Evolutionary conservation across 192 early-diverging fungal genomes (phyloP).

Genomic region (Gonapodya sp.): DNA sequence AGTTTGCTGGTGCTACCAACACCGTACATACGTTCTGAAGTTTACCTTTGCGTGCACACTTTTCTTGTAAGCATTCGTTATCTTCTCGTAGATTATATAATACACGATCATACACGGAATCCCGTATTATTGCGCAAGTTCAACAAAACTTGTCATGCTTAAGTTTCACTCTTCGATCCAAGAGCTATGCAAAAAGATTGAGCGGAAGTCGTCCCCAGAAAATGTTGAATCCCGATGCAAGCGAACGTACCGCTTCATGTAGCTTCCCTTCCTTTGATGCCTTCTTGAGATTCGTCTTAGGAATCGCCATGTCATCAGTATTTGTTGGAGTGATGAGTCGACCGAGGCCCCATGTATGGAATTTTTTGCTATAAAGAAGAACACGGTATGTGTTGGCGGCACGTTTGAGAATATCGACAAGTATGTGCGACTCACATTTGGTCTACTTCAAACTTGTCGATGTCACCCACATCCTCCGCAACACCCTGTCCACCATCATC

Average conservation of each 20-base stretch:
- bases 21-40: too few relatives aligned
- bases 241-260: conserved; percentile 40
- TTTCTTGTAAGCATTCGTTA: too few relatives aligned
- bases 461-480: conserved; percentile 31
- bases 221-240: too few relatives aligned
- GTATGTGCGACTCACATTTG: conserved; percentile 39
- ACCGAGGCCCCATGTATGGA: conserved; percentile 64
- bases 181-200: conserved; percentile 20
- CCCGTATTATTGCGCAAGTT: too few relatives aligned
- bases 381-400: background rate
- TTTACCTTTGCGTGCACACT: too few relatives aligned
- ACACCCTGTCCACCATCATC: background rate
- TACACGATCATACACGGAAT: too few relatives aligned
- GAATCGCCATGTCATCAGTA: background rate
- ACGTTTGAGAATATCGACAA: background rate
- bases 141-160: conserved; percentile 64
- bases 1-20: too few relatives aligned
- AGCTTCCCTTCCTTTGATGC: conserved; percentile 63
- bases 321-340: conserved; percentile 22
- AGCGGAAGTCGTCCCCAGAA: too few relatives aligned
- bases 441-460: conserved; percentile 52
- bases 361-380: conserved; percentile 45
- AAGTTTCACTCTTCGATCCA: conserved; percentile 70
- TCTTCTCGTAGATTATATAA: too few relatives aligned
- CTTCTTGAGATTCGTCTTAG: conserved; percentile 31